Base-by-base conservation (phyloP, 2,329 filamentous ascomycete genomes). In the Fusarium sororula region DNA sequence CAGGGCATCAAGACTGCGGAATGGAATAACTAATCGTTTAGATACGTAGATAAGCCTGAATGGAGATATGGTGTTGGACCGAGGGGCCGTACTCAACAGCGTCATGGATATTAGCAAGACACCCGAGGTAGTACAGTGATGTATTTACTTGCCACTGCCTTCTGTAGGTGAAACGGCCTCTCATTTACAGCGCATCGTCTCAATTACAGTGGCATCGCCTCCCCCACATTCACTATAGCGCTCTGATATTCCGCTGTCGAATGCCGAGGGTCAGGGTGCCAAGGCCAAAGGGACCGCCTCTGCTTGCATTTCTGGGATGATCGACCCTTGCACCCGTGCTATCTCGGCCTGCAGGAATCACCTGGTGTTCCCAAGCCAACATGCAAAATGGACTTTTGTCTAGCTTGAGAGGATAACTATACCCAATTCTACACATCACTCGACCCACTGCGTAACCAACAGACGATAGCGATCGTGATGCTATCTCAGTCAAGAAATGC, bases 341-440 rank as follows among this genome's bases (percentile, higher is more conserved):
- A 65, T 67, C 61, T 59, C 8, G 35, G 51, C 28, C 30, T 55
- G 41, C 41, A 54, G 26, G 17, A 55, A 70, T 70, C 53, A 66
- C 54, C 42, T 50, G 67, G 55, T 45, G 51, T n/a, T 22, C 51
- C 48, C 30, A 51, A 51, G 50, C n/a, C 53, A 39, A 38, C 60
- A 28, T 48, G 48, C 50, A 71, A 41, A 28, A 53, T 39, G 68
- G 50, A 71, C 68, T 71, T 71, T 71, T 71, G 68, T 71, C 56
- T 37, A 56, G 32, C 35, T 37, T 37, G 35, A 18, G 35, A 37
- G 17, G 15, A 53, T 35, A 48, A 38, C 68, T 62, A 71, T 56
- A 41, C 67, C 68, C 20, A 28, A 62, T 71, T 54, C 44, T 32
- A 48, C 35, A n/a, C 17, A 24, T 44, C 30, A 8, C 32, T 55